Evolutionary conservation across 2,329 filamentous ascomycete genomes (phyloP).

Genomic region (Hymenoscyphus fraxineus): DNA sequence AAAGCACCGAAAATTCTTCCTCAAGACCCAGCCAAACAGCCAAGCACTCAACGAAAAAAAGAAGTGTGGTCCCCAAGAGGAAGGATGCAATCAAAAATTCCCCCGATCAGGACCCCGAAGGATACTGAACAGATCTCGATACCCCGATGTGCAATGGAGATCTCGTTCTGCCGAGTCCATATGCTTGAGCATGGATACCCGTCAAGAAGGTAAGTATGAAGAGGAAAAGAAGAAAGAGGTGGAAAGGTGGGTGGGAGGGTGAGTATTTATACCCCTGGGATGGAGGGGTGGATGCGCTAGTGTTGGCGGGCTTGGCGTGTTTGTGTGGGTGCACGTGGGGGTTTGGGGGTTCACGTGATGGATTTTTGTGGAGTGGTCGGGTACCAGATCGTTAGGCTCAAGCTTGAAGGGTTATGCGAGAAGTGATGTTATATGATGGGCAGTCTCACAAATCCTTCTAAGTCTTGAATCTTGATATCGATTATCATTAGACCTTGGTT

Average conservation of each 20-base stretch:
- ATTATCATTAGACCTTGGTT: too few species aligned
- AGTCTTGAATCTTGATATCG: too few species aligned
- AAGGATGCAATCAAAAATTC: conserved; percentile 44
- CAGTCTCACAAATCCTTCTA: too few species aligned
- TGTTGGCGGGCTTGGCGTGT: neutral
- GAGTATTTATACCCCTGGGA: neutral
- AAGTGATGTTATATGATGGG: too few species aligned
- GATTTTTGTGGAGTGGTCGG: too few species aligned
- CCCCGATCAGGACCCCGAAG: conserved; percentile 45
- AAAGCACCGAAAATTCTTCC: conserved; percentile 3
- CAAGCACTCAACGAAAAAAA: conserved; percentile 41
- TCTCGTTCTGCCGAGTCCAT: conserved; percentile 34
- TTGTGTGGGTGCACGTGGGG: neutral
- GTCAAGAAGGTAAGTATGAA: conserved; percentile 39
- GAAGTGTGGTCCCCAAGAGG: conserved; percentile 12
- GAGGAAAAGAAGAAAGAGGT: conserved; percentile 18
- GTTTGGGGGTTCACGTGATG: neutral
- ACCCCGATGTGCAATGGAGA: conserved; percentile 52
- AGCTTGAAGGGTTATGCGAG: too few species aligned
- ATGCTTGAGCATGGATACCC: conserved; percentile 38
- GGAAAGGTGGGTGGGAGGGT: neutral
- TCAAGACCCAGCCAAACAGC: conserved; percentile 35
- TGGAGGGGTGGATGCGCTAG: neutral
- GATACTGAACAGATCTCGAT: conserved; percentile 36
- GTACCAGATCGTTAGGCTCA: too few species aligned